A percentile compares a stretch with the other conserved stretches of the same genome.
phyloP scores from a whole-genome alignment of 805 yeast species.

The Myxozyma neotropica region DNA sequence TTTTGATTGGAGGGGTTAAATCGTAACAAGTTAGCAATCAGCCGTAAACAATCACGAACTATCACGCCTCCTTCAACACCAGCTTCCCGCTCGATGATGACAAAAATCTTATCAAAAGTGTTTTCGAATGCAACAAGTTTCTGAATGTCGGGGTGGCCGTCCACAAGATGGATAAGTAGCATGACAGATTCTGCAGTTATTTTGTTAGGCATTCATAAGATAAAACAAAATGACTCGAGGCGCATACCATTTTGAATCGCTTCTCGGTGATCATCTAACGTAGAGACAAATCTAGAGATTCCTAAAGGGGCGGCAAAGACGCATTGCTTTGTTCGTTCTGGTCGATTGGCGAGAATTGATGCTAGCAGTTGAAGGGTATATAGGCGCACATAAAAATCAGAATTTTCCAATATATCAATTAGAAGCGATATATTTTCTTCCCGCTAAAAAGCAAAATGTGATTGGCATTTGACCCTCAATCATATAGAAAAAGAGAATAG shows the following conservation, averaged over 20 bases:
- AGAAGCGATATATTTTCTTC: constrained; percentile 51
- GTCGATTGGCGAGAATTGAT: constrained; percentile 77
- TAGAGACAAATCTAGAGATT: constrained; percentile 67
- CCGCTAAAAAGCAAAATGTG: constrained; percentile 30
- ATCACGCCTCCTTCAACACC: constrained; percentile 84
- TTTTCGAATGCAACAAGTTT: constrained; percentile 93
- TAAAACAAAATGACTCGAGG: background rate
- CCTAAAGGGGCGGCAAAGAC: constrained; percentile 77
- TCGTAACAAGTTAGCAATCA: constrained; percentile 69
- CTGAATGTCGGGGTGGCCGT: constrained; percentile 82
- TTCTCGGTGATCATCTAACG: constrained; percentile 68
- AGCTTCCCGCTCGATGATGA: constrained; percentile 83
- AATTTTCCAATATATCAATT: constrained; percentile 53
- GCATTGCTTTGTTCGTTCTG: constrained; percentile 70
- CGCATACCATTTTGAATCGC: constrained; percentile 72
- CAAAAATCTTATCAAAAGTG: constrained; percentile 78
- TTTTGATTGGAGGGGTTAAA: constrained; percentile 91
- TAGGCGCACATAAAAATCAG: constrained; percentile 75
- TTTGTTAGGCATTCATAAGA: background rate
- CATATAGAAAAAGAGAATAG: too few species aligned
- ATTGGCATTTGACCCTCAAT: too few species aligned
- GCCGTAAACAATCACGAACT: constrained; percentile 85
- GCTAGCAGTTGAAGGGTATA: constrained; percentile 85
- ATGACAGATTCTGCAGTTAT: constrained; percentile 53
- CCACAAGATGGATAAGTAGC: constrained; percentile 78